Evolutionary conservation across 2,329 filamentous ascomycete genomes (phyloP).

Genomic region (Penicillium corylophilum): DNA sequence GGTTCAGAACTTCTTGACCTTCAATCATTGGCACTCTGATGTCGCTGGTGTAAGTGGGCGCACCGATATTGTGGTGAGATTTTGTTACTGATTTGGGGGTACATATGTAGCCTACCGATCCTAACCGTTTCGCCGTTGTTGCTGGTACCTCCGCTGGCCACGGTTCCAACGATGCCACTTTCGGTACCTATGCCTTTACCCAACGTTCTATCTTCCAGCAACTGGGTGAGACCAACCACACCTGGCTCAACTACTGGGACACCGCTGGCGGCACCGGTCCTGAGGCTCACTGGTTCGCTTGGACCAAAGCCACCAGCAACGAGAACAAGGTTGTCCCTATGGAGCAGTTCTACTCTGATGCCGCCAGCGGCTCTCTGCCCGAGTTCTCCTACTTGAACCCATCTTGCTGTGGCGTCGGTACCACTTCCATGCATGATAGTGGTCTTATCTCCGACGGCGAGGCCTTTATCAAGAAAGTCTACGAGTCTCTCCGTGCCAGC

Average conservation of each 20-base stretch:
- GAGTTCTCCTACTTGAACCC: constrained; percentile 38
- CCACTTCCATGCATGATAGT: constrained; percentile 34
- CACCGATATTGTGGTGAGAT: too few relatives aligned
- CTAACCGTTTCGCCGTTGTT: constrained; percentile 37
- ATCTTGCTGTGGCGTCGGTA: constrained; percentile 40
- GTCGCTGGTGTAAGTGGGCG: constrained; percentile 41
- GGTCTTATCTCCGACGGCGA: constrained; percentile 36
- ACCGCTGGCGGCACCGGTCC: constrained; percentile 21
- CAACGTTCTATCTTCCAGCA: constrained; percentile 42
- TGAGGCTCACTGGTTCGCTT: constrained; percentile 32
- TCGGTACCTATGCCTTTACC: constrained; percentile 27
- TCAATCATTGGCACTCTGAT: constrained; percentile 47
- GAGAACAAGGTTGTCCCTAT: constrained; percentile 28
- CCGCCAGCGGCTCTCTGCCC: constrained; percentile 28
- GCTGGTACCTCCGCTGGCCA: constrained; percentile 33
- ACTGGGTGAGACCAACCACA: constrained; percentile 27
- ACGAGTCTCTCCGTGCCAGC: constrained; percentile 33
- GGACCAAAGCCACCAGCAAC: constrained; percentile 28
- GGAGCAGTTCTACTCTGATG: constrained; percentile 34
- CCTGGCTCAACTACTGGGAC: constrained; percentile 35
- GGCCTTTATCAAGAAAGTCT: constrained; percentile 35
- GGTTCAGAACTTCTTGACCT: constrained; percentile 41
- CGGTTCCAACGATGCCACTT: constrained; percentile 30
- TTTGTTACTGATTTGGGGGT: too few relatives aligned
- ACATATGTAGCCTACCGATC: constrained; percentile 45